A percentile compares a stretch with the other conserved stretches of the same genome.
phyloP scores from a whole-genome alignment of 1,139 yeast species.

The Yamadazyma jaroonii region DNA sequence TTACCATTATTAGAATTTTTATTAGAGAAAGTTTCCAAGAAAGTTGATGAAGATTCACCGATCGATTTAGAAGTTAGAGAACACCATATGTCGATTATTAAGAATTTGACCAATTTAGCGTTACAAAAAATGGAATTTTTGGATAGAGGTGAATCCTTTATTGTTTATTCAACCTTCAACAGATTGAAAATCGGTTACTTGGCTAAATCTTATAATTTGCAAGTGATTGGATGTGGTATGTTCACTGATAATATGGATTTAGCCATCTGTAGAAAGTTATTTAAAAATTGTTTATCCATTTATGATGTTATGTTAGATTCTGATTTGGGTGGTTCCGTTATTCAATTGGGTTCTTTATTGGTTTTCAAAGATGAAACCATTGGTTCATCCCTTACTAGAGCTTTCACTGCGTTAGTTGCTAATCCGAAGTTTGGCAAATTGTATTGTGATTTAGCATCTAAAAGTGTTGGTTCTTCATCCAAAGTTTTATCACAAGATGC shows the following conservation, averaged over 20 bases:
- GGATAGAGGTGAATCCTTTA: conserved; percentile 45
- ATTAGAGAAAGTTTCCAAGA: conserved; percentile 24
- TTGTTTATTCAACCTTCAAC: conserved; percentile 40
- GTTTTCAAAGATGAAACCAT: conserved; percentile 45
- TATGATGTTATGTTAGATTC: conserved; percentile 43
- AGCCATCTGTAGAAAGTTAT: conserved; percentile 30
- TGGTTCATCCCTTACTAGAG: conserved; percentile 47
- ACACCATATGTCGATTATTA: conserved; percentile 27
- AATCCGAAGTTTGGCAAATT: conserved; percentile 35
- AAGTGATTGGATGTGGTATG: conserved; percentile 44
- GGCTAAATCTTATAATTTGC: conserved; percentile 38
- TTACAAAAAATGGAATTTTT: conserved; percentile 39
- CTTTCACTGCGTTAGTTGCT: conserved; percentile 48
- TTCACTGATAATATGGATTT: conserved; percentile 38
- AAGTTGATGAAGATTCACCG: conserved; percentile 16
- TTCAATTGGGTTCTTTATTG: conserved; percentile 55
- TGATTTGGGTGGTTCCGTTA: conserved; percentile 46
- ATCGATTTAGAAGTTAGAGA: conserved; percentile 21
- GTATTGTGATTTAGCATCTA: conserved; percentile 36
- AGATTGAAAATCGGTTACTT: conserved; percentile 41
- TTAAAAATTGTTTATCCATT: conserved; percentile 39
- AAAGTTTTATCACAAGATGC: conserved; percentile 68
- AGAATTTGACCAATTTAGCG: conserved; percentile 32
- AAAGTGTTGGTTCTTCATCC: conserved; percentile 43
- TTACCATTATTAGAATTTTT: conserved; percentile 29